phyloP scores from a whole-genome alignment of 805 yeast species.

The Debaryomyces hansenii region DNA sequence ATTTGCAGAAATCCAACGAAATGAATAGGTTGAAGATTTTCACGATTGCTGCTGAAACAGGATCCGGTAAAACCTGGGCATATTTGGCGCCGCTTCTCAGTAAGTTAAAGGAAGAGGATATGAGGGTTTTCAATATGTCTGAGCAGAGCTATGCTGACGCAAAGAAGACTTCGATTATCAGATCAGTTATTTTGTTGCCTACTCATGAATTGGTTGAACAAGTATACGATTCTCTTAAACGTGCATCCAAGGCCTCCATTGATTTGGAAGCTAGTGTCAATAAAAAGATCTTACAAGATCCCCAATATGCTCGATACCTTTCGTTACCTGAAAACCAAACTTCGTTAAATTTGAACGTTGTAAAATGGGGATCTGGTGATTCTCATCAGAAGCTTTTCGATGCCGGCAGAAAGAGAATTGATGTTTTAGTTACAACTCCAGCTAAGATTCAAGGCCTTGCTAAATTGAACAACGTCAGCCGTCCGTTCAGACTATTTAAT shows the following conservation, averaged over 20 bases:
- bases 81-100: constrained; percentile 77
- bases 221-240: constrained; percentile 50
- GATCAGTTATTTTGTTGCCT: constrained; percentile 80
- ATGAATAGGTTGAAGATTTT: constrained; percentile 50
- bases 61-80: constrained; percentile 95
- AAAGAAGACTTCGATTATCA: constrained; percentile 39
- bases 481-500: constrained; percentile 39
- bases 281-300: constrained; percentile 16
- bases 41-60: constrained; percentile 94
- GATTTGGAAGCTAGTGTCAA: constrained; percentile 15
- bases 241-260: constrained; percentile 25
- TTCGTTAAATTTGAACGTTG: constrained; percentile 43
- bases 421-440: constrained; percentile 85
- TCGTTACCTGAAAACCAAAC: constrained; percentile 18
- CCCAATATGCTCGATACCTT: constrained; percentile 22
- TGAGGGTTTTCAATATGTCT: constrained; percentile 19
- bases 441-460: constrained; percentile 56
- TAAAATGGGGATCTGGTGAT: constrained; percentile 64
- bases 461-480: constrained; percentile 26
- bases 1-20: constrained; percentile 29
- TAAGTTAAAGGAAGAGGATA: constrained; percentile 60
- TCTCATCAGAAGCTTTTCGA: constrained; percentile 54
- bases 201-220: constrained; percentile 88
- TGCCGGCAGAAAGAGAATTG: constrained; percentile 55
- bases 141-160: constrained; percentile 19